These are phyloP conservation scores for Phaeosphaeriaceae sp. DNA, from an alignment of 2,329 filamentous ascomycete species.

Conservation along the genomic window DNA sequence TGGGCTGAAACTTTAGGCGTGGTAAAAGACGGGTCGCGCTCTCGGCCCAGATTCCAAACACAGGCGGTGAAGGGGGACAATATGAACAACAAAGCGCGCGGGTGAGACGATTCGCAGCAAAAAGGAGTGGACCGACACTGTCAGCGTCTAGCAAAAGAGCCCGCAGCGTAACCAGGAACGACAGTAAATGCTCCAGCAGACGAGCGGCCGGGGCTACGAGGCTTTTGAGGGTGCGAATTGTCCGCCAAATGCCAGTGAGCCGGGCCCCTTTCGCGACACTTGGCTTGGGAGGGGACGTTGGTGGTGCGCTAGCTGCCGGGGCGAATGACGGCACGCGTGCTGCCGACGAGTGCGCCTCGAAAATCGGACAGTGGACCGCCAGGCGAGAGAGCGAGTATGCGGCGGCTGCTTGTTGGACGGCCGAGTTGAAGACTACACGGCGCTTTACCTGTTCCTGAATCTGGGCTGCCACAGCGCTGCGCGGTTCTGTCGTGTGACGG, in stretches of 20 bases:
- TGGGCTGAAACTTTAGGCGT: slow-evolving; percentile 22
- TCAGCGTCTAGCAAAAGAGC: slow-evolving; percentile 33
- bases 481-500: background rate
- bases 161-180: slow-evolving; percentile 19
- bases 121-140: slow-evolving; percentile 24
- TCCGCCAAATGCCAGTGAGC: slow-evolving; percentile 32
- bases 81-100: slow-evolving; percentile 18
- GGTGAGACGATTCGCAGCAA: background rate
- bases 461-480: background rate
- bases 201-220: slow-evolving; percentile 12
- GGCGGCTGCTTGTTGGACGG: background rate
- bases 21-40: slow-evolving; percentile 10
- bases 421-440: background rate
- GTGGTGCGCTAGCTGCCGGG: slow-evolving; percentile 28
- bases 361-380: slow-evolving; percentile 7
- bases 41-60: slow-evolving; percentile 16
- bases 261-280: slow-evolving; percentile 33
- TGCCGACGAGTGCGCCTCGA: slow-evolving; percentile 4
- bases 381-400: background rate
- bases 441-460: background rate
- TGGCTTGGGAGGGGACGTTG: slow-evolving; percentile 3
- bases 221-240: slow-evolving; percentile 18
- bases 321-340: slow-evolving; percentile 12
- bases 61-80: slow-evolving; percentile 20
- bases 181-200: background rate